Evolutionary conservation across 352 stramenopile genomes (phyloP), one percentile per base, ranked within the genome.

Genomic region (Phytophthora idaei): DNA sequence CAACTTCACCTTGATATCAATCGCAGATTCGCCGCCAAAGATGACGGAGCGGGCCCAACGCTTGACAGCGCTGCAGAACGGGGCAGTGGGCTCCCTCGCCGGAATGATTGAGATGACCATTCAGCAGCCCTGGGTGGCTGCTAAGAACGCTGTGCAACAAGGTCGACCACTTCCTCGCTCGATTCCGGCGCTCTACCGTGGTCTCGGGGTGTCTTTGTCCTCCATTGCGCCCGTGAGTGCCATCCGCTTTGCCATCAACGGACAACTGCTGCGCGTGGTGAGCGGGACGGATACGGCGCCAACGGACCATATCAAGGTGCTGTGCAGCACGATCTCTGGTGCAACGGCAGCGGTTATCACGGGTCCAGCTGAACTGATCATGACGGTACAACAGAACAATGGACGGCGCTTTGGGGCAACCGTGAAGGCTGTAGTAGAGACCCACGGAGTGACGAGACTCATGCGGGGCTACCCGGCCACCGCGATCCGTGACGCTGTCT

Each of bases 101-200:
- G 86, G 86, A 25, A 94, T 94, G 83, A 76, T 92, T 61, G 86
- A 94, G 57, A 84, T 94, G 49, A 75, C 89, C 50, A 69, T 92
- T 36, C 86, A 94, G 75, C 86, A 94, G 74, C 86, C 86, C 27
- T 89, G 81, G 52, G 77, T 94, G 53, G 86, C 81, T 60, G 85
- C 92, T 47, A 94, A 94, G 73, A 92, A 92, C 74, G 81, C 84
- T n/a, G 73, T 92, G 42, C 86, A 94, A 80, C 86, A 94, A 85
- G 69, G 74, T 53, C 77, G 75, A 17, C 69, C 84, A 31, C 81
- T 94, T 54, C 71, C 80, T 21, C 89, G 80, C 72, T 79, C 81
- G 21, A 61, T 82, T 61, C 66, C 81, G 4, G 81, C 77, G 42
- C 65, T 94, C 32, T 94, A 94, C 69, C 86, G 86, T 45, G 86